Conservation (phyloP, 2,329 filamentous ascomycete species). For the Cladorrhinum sp. region DNA sequence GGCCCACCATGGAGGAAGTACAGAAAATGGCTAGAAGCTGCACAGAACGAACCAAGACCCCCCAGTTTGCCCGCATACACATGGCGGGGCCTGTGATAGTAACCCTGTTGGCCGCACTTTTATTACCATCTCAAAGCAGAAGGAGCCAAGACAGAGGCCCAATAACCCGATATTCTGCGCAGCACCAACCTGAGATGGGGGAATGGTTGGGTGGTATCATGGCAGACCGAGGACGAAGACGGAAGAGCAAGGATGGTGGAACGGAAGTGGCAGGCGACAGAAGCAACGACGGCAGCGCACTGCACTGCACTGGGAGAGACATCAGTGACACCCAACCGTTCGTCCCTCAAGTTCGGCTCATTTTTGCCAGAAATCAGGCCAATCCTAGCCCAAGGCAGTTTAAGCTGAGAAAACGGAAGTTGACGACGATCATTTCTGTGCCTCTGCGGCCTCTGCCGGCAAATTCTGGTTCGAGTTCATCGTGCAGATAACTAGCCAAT, state of each 20-base stretch:
- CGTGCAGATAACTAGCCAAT: slow-evolving; percentile 8
- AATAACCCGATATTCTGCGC: slow-evolving; percentile 14
- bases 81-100: slow-evolving; percentile 9
- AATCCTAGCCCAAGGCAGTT: too few species aligned
- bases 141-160: slow-evolving; percentile 17
- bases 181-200: not conserved
- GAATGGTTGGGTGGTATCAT: slow-evolving; percentile 3
- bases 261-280: not conserved
- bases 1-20: slow-evolving; percentile 3
- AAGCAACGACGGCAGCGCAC: too few species aligned
- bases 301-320: too few species aligned
- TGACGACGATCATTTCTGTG: not conserved
- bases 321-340: not conserved
- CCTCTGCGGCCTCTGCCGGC: not conserved
- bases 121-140: slow-evolving; percentile 20
- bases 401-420: not conserved
- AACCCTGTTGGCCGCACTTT: slow-evolving; percentile 10
- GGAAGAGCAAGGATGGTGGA: not conserved
- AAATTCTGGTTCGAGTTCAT: slow-evolving; percentile 5
- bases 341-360: not conserved
- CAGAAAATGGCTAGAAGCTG: slow-evolving; percentile 26
- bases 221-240: slow-evolving; percentile 9
- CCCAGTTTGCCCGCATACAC: not conserved
- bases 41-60: slow-evolving; percentile 18
- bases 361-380: not conserved